Percentiles rank a stretch among this genome's conserved stretches.
These are phyloP conservation scores for Otatea glauca DNA, from an alignment of 176 grass and related monocot genomes.

Conservation along the genomic window DNA sequence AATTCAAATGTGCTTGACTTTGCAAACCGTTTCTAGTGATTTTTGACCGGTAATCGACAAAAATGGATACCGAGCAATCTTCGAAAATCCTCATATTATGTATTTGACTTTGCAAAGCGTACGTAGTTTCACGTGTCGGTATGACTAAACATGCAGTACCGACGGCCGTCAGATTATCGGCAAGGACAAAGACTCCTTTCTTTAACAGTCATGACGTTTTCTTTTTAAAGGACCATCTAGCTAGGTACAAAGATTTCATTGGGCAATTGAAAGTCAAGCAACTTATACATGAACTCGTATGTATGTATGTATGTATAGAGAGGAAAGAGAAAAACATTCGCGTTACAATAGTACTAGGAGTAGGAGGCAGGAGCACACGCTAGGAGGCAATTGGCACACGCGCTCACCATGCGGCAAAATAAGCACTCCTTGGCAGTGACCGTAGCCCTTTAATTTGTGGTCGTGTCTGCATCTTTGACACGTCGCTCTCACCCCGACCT, in stretches of 20 bases:
- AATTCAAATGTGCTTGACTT: too few relatives aligned
- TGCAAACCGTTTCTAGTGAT: too few relatives aligned
- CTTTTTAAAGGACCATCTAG: background rate
- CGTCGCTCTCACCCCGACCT: background rate
- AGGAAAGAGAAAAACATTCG: background rate
- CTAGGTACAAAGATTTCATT: background rate
- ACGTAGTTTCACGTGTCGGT: background rate
- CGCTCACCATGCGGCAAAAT: constrained; percentile 10
- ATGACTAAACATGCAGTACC: background rate
- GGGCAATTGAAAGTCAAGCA: constrained; percentile 1
- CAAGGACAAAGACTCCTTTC: background rate
- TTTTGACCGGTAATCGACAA: too few relatives aligned
- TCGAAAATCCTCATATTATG: too few relatives aligned
- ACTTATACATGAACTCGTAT: constrained; percentile 19
- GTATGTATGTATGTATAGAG: background rate
- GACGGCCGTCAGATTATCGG: background rate
- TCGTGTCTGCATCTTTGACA: background rate
- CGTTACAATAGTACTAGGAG: background rate
- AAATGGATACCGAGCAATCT: too few relatives aligned
- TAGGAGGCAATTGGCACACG: background rate
- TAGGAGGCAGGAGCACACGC: background rate
- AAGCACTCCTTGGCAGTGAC: background rate
- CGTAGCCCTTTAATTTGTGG: background rate
- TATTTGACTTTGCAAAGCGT: background rate
- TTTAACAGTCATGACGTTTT: background rate